Percentiles rank a stretch among this genome's conserved stretches.
phyloP scores from a whole-genome alignment of 257 asterid genomes.

The Nicotiana noctiflora region DNA sequence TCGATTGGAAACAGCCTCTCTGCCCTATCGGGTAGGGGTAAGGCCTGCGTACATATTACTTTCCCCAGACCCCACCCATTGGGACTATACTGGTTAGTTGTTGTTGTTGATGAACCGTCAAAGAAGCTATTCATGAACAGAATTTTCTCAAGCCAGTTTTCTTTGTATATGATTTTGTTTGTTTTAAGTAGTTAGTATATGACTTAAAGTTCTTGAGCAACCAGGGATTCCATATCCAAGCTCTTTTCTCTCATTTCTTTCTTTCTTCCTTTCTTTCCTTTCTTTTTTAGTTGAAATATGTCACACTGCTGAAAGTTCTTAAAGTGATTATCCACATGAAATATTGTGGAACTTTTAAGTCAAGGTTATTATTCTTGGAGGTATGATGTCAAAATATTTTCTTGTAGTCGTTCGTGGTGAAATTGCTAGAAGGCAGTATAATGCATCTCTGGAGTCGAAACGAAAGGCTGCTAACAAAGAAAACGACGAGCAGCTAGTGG shows the following conservation, averaged over 20 bases:
- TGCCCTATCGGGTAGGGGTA: too few species aligned
- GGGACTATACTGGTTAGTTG: too few species aligned
- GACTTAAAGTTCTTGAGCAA: slow-evolving; percentile 4
- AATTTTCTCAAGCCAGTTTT: neutral
- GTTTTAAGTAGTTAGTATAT: neutral
- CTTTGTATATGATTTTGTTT: neutral
- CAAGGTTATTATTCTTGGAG: neutral
- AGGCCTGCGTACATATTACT: too few species aligned
- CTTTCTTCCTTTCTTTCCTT: neutral
- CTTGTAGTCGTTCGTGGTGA: slow-evolving; percentile 82
- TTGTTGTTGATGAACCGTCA: neutral
- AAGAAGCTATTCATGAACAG: neutral
- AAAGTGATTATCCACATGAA: neutral
- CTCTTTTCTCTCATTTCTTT: neutral
- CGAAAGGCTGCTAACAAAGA: slow-evolving; percentile 30
- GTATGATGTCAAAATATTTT: neutral
- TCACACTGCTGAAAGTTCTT: neutral
- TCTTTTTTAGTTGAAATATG: neutral
- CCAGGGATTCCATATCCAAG: neutral
- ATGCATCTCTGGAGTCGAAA: slow-evolving; percentile 24
- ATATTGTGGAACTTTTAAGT: neutral
- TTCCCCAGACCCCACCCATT: too few species aligned
- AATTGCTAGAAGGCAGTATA: slow-evolving; percentile 61
- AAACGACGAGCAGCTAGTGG: slow-evolving; percentile 38
- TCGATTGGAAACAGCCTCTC: too few species aligned